Conservation (phyloP, 73 alveolate species). For the Uronychia binucleata region DNA sequence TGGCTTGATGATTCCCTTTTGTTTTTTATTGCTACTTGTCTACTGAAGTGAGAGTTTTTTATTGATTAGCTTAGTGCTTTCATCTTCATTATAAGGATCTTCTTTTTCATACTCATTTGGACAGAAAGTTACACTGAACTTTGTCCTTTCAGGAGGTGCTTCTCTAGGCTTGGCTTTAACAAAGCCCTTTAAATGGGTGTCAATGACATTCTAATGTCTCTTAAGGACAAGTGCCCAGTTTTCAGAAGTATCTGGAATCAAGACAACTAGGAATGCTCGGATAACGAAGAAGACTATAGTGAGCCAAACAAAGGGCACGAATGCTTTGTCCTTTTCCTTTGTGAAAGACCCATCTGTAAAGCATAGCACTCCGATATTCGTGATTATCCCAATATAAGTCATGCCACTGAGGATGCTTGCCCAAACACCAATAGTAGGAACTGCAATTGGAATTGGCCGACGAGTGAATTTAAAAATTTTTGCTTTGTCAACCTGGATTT, state of each 20-base stretch:
- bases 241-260: constrained; percentile 11
- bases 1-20: not conserved
- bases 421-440: constrained; percentile 15
- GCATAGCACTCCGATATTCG: constrained; percentile 8
- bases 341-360: constrained; percentile 6
- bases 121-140: not conserved
- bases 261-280: not conserved
- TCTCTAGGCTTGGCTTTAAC: not conserved
- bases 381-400: constrained; percentile 8
- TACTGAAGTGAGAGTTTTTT: no score
- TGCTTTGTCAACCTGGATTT: constrained; percentile 61
- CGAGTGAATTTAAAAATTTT: not conserved
- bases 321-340: not conserved
- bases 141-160: not conserved
- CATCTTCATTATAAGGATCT: no score
- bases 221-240: not conserved
- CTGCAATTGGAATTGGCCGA: constrained; percentile 21
- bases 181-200: not conserved
- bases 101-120: no score
- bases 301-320: constrained; percentile 13
- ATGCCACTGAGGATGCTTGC: constrained; percentile 4
- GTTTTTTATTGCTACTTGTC: not conserved
- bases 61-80: no score
- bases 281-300: not conserved
- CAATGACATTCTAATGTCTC: not conserved